Evolutionary conservation across 495 filamentous ascomycete species (phyloP).

Genomic region (Tuber aestivum): DNA sequence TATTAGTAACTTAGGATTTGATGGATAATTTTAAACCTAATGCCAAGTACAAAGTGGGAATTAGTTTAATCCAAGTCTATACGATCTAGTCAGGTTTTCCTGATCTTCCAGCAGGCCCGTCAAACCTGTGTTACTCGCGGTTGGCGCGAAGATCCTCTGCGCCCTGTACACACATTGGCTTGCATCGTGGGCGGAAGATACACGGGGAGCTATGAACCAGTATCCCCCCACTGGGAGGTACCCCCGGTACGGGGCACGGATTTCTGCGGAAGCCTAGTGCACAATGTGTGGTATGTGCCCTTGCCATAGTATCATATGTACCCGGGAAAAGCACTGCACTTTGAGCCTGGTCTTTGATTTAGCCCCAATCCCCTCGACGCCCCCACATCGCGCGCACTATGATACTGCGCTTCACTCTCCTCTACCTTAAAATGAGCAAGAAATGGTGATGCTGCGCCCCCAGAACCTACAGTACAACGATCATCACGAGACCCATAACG

Average conservation of each 20-base stretch:
- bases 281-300: not conserved
- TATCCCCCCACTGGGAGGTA: not conserved
- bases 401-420: not conserved
- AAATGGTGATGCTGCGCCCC: not conserved
- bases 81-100: not conserved
- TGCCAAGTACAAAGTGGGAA: not conserved
- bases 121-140: not conserved
- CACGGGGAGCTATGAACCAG: no score
- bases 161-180: not conserved
- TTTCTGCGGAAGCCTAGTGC: not conserved
- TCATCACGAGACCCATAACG: no score
- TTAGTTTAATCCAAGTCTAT: not conserved
- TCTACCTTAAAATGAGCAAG: not conserved
- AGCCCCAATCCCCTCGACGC: not conserved
- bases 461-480: no score
- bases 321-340: not conserved
- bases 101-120: not conserved
- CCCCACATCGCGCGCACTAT: not conserved
- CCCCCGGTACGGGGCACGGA: not conserved
- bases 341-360: not conserved
- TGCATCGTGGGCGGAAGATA: not conserved
- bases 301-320: not conserved
- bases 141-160: not conserved
- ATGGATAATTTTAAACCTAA: not conserved
- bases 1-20: not conserved